A percentile compares a stretch with the other conserved stretches of the same genome.
These are phyloP conservation scores for Talaromyces sp. DNA, from an alignment of 2,329 filamentous ascomycete species.

Conservation along the genomic window DNA sequence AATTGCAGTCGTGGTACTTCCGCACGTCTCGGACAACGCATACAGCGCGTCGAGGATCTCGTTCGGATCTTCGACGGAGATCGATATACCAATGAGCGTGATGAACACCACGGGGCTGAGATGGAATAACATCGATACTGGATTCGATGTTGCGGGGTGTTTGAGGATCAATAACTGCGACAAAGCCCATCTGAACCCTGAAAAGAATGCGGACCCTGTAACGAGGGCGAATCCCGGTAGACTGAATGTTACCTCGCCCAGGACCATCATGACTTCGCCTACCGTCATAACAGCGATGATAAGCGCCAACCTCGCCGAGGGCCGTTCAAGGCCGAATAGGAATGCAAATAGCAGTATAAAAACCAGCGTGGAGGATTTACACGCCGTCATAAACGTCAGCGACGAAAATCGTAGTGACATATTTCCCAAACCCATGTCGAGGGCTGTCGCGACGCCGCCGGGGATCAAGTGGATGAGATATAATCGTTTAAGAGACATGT, in stretches of 20 bases:
- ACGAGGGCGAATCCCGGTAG: constrained; percentile 82
- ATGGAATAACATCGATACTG: constrained; percentile 95
- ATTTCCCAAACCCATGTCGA: constrained; percentile 94
- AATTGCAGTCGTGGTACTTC: constrained; percentile 56
- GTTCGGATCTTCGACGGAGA: constrained; percentile 78
- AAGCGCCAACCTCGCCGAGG: constrained; percentile 74
- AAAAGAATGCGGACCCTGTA: constrained; percentile 90
- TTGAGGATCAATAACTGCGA: constrained; percentile 92
- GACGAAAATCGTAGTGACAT: constrained; percentile 94
- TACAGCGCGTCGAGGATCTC: constrained; percentile 62
- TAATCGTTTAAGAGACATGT: constrained; percentile 63
- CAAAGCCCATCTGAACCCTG: constrained; percentile 90
- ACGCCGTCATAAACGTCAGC: constrained; percentile 98
- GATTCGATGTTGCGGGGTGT: constrained; percentile 91
- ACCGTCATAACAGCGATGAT: constrained; percentile 90
- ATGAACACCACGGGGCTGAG: constrained; percentile 96
- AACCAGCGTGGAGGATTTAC: constrained; percentile 91
- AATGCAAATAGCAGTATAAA: constrained; percentile 96
- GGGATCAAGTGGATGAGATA: constrained; percentile 88
- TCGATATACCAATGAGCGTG: constrained; percentile 72
- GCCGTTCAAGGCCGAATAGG: constrained; percentile 81
- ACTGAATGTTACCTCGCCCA: constrained; percentile 86
- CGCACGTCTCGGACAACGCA: constrained; percentile 62
- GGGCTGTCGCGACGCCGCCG: constrained; percentile 83
- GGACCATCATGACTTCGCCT: constrained; percentile 97